Evolutionary conservation across 495 filamentous ascomycete species (phyloP).

Genomic region (Aspergillus ellipticus): DNA sequence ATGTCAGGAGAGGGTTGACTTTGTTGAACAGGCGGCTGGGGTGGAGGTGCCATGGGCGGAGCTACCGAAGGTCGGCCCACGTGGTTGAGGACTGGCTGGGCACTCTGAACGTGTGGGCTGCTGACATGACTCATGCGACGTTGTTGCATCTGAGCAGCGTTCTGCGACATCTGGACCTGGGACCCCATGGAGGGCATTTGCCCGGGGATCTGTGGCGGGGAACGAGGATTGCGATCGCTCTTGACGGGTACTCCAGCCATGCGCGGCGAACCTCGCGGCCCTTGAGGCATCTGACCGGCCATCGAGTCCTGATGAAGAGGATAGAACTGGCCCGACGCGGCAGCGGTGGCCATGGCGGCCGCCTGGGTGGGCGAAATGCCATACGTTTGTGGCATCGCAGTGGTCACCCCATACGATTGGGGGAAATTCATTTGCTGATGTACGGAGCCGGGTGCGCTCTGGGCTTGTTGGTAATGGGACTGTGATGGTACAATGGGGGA

Average conservation of each 20-base stretch:
- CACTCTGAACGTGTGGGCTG: slow-evolving; percentile 44
- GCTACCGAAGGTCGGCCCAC: slow-evolving; percentile 46
- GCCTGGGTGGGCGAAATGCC: slow-evolving; percentile 52
- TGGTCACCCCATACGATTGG: slow-evolving; percentile 46
- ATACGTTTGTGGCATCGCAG: slow-evolving; percentile 47
- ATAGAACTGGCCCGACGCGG: slow-evolving; percentile 51
- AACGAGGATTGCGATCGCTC: slow-evolving; percentile 48
- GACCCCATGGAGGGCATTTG: slow-evolving; percentile 51
- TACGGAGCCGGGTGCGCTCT: slow-evolving; percentile 42
- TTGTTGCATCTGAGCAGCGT: slow-evolving; percentile 42
- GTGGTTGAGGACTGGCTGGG: slow-evolving; percentile 49
- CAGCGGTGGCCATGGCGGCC: slow-evolving; percentile 55
- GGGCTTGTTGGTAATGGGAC: slow-evolving; percentile 47
- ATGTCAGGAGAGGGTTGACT: slow-evolving; percentile 83
- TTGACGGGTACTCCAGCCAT: slow-evolving; percentile 51
- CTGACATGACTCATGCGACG: slow-evolving; percentile 50
- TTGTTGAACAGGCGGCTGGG: slow-evolving; percentile 51
- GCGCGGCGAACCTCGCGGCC: slow-evolving; percentile 48
- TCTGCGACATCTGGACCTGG: slow-evolving; percentile 45
- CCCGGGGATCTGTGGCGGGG: slow-evolving; percentile 46
- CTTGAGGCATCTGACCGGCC: slow-evolving; percentile 43
- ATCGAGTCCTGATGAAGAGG: slow-evolving; percentile 48
- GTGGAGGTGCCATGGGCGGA: slow-evolving; percentile 46
- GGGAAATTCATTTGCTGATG: slow-evolving; percentile 53
- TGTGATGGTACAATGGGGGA: slow-evolving; percentile 54